Conservation (phyloP, 495 filamentous ascomycete species). For the Sordaria brevicollis region DNA sequence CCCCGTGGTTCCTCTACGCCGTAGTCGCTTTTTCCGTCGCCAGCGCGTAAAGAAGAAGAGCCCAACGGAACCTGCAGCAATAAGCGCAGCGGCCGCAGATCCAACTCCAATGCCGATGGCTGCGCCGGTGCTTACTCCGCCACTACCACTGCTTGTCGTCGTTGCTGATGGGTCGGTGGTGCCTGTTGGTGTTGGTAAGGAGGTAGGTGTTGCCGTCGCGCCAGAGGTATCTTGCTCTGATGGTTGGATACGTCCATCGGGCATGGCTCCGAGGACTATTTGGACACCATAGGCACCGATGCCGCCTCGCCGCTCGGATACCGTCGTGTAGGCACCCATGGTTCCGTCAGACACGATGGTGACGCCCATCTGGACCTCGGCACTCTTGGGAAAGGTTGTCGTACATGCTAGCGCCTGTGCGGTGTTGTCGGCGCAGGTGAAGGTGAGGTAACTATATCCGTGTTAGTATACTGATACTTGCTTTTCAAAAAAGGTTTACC, state of each 20-base stretch:
- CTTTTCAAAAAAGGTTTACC: neutral
- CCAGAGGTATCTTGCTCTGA: neutral
- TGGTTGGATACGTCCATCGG: neutral
- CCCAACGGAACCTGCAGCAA: constrained; percentile 5
- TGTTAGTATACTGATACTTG: neutral
- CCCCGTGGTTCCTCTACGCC: neutral
- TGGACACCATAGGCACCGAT: constrained; percentile 18
- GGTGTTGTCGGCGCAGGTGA: constrained; percentile 9
- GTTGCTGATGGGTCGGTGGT: neutral
- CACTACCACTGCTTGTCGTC: neutral
- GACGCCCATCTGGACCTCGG: constrained; percentile 5
- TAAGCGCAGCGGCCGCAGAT: constrained; percentile 11
- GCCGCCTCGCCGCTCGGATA: constrained; percentile 7
- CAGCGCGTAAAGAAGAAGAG: constrained; percentile 14
- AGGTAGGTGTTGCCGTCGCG: neutral
- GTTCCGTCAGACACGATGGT: constrained; percentile 10
- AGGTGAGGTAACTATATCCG: constrained; percentile 6
- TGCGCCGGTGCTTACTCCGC: constrained; percentile 13
- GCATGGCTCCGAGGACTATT: constrained; percentile 9
- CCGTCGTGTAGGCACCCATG: constrained; percentile 1
- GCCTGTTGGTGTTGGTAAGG: neutral
- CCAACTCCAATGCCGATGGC: constrained; percentile 21
- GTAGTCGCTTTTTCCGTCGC: constrained; percentile 6
- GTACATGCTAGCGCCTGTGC: constrained; percentile 12
- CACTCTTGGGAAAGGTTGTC: constrained; percentile 5